Conservation (phyloP, 495 filamentous ascomycete genomes). For the Pseudoneurospora amorphoporcata region DNA sequence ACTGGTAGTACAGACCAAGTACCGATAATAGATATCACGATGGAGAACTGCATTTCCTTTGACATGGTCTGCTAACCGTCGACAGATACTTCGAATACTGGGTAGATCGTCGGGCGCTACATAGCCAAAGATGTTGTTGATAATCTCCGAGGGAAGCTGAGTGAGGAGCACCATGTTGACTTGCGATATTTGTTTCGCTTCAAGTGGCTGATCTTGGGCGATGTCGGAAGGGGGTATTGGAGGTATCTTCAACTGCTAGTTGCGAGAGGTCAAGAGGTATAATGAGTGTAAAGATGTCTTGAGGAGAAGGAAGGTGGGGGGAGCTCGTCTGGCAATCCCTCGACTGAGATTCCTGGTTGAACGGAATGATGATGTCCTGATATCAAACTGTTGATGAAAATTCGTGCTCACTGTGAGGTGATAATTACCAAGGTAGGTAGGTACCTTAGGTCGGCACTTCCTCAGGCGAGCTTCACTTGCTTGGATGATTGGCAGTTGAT, state of each 20-base stretch:
- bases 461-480: background rate
- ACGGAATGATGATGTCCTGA: background rate
- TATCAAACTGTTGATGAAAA: background rate
- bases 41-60: constrained; percentile 41
- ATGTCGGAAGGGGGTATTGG: background rate
- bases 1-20: constrained; percentile 21
- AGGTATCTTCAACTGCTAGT: background rate
- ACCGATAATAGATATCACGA: constrained; percentile 40
- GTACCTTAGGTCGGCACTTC: background rate
- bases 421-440: background rate
- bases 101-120: constrained; percentile 44
- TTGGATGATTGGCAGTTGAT: background rate
- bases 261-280: background rate
- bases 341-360: background rate
- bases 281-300: background rate
- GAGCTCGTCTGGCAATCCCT: background rate
- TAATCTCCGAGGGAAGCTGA: constrained; percentile 46
- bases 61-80: constrained; percentile 35
- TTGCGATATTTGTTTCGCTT: background rate
- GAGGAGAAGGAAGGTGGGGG: background rate
- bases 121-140: constrained; percentile 44
- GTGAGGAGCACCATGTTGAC: constrained; percentile 21
- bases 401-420: background rate
- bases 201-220: background rate
- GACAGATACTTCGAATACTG: constrained; percentile 36